A percentile compares a stretch with the other conserved stretches of the same genome.
These are phyloP conservation scores for Trichoderma harzianum DNA, from an alignment of 2,329 filamentous ascomycete genomes.

Conservation along the genomic window DNA sequence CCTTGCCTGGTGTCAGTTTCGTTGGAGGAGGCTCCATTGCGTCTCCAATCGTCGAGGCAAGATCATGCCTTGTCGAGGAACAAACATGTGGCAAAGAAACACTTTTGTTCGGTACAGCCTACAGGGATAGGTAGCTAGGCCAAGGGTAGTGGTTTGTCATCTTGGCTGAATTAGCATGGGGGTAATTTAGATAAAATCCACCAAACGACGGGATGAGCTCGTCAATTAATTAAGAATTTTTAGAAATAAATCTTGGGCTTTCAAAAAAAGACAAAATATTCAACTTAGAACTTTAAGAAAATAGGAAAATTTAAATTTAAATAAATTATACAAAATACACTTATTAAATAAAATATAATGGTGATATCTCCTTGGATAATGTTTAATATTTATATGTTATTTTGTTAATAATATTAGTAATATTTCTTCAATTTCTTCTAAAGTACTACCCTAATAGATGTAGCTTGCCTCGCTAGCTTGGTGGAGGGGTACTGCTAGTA, in stretches of 20 bases:
- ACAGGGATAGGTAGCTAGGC: background rate
- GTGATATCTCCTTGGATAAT: background rate
- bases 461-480: background rate
- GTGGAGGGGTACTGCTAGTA: conserved; percentile 9
- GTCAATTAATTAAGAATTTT: background rate
- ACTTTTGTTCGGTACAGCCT: background rate
- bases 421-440: background rate
- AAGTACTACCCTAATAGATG: background rate
- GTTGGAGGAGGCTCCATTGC: conserved; percentile 7
- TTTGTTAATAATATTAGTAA: background rate
- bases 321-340: background rate
- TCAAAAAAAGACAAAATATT: background rate
- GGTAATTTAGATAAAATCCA: background rate
- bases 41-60: background rate
- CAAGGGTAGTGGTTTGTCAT: background rate
- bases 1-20: conserved; percentile 3
- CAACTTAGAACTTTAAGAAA: background rate
- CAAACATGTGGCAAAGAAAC: background rate
- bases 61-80: background rate
- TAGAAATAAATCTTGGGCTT: background rate
- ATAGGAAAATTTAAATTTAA: background rate
- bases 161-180: background rate
- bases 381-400: background rate
- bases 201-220: background rate
- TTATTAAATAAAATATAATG: background rate